Base-by-base conservation (phyloP, 73 alveolate genomes). In the Stentor coeruleus region DNA sequence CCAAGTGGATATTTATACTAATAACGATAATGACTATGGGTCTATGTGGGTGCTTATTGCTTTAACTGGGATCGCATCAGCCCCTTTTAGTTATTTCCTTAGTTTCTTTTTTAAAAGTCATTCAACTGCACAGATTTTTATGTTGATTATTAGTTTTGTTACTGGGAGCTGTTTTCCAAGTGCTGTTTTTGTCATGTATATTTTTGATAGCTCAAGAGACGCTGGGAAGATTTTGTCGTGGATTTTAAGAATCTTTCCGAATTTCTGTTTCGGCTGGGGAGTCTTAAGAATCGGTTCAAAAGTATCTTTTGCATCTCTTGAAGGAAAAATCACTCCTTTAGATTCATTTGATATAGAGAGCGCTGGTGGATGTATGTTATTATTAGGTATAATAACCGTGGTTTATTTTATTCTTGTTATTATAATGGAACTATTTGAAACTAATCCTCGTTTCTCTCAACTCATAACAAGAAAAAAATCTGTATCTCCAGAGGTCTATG, bases 11-110 rank as follows among this genome's bases (percentile, higher is more conserved):
- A n/a, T 72, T n/a, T 66, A 37, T 33, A 81, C 87, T 26, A 66
- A 81, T 31, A 40, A 38, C 38, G 81, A 59, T 35, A 84, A 92
- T 36, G 42, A 90, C 77, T 84, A 66, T 66, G 85, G 90, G 75
- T 85, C 86, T 39, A 90, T 88, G 38, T 93, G 89, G 87, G 20
- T 81, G 14, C 89, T 94, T 20, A 84, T 86, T 82, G 82, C 92
- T 3, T 74, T 95, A 72, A 92, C 82, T 88, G 98, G 98, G 4
- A 89, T 94, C 74, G 97, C 98, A 11, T 86, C 93, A 3, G 90
- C 93, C 59, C 95, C 99, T 3, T 95, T 95, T 80, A 92, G 98
- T 26, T 95, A 94, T 90, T 84, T 84, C n/a, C 41, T 89, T 39
- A 88, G 96, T 72, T 95, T 92, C 86, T 42, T 92, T 36, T 90